These are phyloP conservation scores for Suillus weaverae DNA, from an alignment of 768 basidiomycete genomes.

Conservation along the genomic window DNA sequence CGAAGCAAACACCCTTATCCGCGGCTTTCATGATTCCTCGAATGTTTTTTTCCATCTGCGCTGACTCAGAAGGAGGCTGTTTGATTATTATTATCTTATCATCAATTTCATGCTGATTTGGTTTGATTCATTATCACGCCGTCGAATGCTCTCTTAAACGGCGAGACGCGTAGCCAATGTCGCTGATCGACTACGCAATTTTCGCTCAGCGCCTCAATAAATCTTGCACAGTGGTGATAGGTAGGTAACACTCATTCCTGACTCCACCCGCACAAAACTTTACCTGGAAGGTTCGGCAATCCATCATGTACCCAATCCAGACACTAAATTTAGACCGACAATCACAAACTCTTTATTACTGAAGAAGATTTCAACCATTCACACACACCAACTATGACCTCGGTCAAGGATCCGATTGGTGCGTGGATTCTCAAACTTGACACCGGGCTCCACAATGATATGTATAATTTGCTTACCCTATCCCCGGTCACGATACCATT, in stretches of 20 bases:
- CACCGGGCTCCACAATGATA: neutral
- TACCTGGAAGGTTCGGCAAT: neutral
- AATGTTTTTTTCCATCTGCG: neutral
- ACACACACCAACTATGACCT: neutral
- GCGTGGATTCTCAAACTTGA: neutral
- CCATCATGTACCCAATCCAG: neutral
- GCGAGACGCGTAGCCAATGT: neutral
- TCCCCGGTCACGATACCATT: conserved; percentile 44
- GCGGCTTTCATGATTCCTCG: conserved; percentile 1
- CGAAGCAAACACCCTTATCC: neutral
- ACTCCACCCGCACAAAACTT: neutral
- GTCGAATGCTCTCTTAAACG: neutral
- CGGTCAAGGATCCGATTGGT: neutral
- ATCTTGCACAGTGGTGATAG: neutral
- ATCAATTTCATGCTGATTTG: neutral
- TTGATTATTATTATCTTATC: neutral
- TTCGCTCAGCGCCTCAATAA: neutral
- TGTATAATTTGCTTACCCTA: conserved; percentile 31
- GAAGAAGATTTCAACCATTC: neutral
- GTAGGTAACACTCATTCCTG: neutral
- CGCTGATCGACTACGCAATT: neutral
- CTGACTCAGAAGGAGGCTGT: neutral
- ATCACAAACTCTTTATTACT: neutral
- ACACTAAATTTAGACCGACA: conserved; percentile 2
- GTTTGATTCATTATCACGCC: neutral